phyloP scores from a whole-genome alignment of 208 protist species.

The Wallacemonas sp. region DNA sequence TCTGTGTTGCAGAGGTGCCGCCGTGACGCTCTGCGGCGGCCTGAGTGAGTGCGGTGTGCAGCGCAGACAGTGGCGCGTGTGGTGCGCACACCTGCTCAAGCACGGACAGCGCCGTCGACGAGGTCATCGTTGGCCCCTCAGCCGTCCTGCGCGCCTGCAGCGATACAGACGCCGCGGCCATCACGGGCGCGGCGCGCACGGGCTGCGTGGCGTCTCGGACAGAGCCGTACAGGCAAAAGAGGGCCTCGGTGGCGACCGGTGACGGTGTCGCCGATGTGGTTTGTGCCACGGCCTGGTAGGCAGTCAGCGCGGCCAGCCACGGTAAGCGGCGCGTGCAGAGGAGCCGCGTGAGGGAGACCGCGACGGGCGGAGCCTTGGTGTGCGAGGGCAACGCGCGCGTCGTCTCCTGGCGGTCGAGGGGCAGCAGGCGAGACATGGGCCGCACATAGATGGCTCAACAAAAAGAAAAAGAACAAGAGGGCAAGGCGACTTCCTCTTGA shows the following conservation, averaged over 20 bases:
- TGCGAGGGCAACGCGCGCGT: not conserved
- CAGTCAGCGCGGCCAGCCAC: constrained; percentile 22
- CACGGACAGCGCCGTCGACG: no score
- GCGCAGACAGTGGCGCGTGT: not conserved
- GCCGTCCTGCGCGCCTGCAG: no score
- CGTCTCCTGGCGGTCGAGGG: no score
- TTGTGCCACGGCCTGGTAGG: constrained; percentile 16
- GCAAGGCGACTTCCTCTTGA: no score
- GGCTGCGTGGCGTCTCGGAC: constrained; percentile 12
- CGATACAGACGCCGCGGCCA: no score
- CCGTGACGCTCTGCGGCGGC: not conserved
- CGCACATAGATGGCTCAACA: no score
- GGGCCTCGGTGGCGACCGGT: not conserved
- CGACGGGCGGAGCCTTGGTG: not conserved
- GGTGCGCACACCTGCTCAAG: not conserved
- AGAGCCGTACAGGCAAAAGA: constrained; percentile 21
- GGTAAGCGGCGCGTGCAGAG: constrained; percentile 19
- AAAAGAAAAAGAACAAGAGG: no score
- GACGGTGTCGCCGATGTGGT: not conserved
- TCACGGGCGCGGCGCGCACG: not conserved
- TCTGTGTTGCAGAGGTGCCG: no score
- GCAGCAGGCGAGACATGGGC: no score
- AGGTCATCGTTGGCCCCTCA: no score
- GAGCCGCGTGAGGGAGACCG: constrained; percentile 27
- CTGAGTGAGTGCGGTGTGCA: not conserved